phyloP scores from a whole-genome alignment of 371 early-diverging fungal species.

The Apophysomyces sp. region DNA sequence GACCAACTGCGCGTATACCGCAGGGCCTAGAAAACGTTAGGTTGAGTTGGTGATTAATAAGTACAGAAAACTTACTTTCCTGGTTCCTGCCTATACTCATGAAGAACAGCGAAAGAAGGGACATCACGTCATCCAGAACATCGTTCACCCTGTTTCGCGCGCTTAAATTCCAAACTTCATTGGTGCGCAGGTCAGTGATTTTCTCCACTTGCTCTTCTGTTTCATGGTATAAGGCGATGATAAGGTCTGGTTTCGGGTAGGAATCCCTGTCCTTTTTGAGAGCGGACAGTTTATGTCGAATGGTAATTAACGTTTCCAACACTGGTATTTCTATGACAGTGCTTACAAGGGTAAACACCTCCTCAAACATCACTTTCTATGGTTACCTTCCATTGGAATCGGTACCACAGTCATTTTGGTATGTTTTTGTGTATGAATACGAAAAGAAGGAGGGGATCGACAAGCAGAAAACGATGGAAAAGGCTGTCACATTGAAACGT shows the following conservation, averaged over 20 bases:
- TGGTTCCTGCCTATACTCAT: conserved; percentile 77
- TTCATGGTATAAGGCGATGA: conserved; percentile 63
- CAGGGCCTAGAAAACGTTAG: conserved; percentile 45
- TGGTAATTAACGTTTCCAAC: conserved; percentile 63
- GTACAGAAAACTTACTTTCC: conserved; percentile 46
- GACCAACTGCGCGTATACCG: conserved; percentile 76
- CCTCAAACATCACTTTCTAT: not conserved
- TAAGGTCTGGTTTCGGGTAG: conserved; percentile 57
- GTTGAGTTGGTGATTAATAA: not conserved
- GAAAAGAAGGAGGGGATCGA: not conserved
- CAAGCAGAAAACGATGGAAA: not conserved
- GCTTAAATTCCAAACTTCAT: conserved; percentile 34
- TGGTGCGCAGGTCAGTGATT: conserved; percentile 50
- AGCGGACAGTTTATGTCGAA: conserved; percentile 70
- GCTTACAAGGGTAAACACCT: not conserved
- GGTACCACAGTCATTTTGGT: conserved; percentile 6
- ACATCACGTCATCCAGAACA: conserved; percentile 80
- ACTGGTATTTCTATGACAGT: conserved; percentile 56
- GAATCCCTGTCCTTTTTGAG: conserved; percentile 72
- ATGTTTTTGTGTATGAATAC: not conserved
- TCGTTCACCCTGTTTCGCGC: conserved; percentile 67
- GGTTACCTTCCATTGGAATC: conserved; percentile 14
- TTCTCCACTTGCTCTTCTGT: conserved; percentile 56
- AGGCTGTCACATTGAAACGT: not conserved
- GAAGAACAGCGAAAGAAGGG: conserved; percentile 75